These are phyloP conservation scores for Candida vaughaniae DNA, from an alignment of 805 yeast species.

Conservation along the genomic window DNA sequence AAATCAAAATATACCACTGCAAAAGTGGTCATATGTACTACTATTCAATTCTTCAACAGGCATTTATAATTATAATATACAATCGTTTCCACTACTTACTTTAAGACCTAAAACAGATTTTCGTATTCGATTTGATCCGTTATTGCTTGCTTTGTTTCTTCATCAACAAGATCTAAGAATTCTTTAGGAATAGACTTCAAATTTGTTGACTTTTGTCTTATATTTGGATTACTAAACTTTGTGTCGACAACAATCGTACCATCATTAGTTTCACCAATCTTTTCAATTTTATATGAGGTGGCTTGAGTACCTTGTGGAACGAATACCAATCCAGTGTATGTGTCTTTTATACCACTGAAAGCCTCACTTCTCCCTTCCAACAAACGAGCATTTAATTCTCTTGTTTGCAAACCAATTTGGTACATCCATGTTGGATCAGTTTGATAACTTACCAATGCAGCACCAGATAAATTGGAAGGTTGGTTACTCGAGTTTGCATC, in stretches of 20 bases:
- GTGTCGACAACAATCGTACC: constrained; percentile 48
- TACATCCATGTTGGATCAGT: constrained; percentile 79
- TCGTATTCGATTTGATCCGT: constrained; percentile 58
- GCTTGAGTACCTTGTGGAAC: constrained; percentile 80
- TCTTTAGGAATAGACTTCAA: constrained; percentile 56
- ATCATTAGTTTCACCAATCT: constrained; percentile 21
- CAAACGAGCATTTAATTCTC: constrained; percentile 66
- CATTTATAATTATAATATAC: constrained; percentile 2
- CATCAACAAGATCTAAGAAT: constrained; percentile 57
- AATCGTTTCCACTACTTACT: not conserved
- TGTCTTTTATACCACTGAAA: constrained; percentile 66
- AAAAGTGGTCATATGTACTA: too few species aligned
- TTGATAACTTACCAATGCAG: constrained; percentile 42
- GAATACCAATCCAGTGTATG: constrained; percentile 80
- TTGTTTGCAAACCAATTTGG: constrained; percentile 78
- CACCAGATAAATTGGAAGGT: constrained; percentile 25
- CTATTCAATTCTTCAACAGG: not conserved
- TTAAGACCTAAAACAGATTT: constrained; percentile 15
- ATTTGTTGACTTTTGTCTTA: constrained; percentile 61
- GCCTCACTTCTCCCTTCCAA: constrained; percentile 56
- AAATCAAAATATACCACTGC: too few species aligned
- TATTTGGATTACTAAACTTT: constrained; percentile 39
- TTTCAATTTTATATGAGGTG: constrained; percentile 31
- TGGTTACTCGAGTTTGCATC: constrained; percentile 16
- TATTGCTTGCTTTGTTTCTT: constrained; percentile 59